These are phyloP conservation scores for Stentor roeselii DNA, from an alignment of 73 alveolate species.

Conservation along the genomic window DNA sequence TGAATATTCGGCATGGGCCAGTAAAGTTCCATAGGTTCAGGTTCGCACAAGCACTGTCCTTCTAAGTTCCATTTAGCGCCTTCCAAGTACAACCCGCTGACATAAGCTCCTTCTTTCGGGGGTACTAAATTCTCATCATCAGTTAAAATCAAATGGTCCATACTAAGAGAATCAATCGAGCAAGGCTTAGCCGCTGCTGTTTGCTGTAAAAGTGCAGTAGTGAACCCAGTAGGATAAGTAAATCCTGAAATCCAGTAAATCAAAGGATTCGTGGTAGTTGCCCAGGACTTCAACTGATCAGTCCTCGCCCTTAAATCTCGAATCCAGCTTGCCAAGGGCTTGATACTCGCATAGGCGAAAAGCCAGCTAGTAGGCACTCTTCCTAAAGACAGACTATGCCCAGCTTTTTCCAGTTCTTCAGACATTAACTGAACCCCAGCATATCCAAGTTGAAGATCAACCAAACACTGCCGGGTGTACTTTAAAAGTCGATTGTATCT, in stretches of 20 bases:
- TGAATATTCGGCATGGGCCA: constrained; percentile 93
- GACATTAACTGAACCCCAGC: constrained; percentile 97
- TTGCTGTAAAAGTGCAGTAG: constrained; percentile 97
- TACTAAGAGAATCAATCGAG: constrained; percentile 86
- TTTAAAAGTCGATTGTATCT: constrained; percentile 90
- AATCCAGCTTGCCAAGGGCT: constrained; percentile 97
- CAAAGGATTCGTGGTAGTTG: constrained; percentile 73
- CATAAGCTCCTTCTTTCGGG: constrained; percentile 82
- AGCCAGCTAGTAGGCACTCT: constrained; percentile 95
- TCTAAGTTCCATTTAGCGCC: constrained; percentile 99
- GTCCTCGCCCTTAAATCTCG: constrained; percentile 94
- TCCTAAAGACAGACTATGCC: constrained; percentile 86
- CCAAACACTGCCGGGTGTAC: constrained; percentile 72
- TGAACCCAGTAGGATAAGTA: constrained; percentile 98
- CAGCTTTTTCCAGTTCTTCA: constrained; percentile 93
- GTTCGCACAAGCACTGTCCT: constrained; percentile 87
- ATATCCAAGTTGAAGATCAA: constrained; percentile 92
- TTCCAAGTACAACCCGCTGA: constrained; percentile 83
- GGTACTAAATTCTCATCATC: constrained; percentile 57
- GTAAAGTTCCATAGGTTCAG: constrained; percentile 97
- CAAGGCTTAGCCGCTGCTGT: constrained; percentile 81
- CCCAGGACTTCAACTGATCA: constrained; percentile 95
- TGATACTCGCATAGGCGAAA: constrained; percentile 88
- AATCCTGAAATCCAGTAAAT: constrained; percentile 96
- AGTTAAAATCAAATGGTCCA: constrained; percentile 61